phyloP scores from a whole-genome alignment of 805 yeast genomes.

The Teunomyces aglyptinius region DNA sequence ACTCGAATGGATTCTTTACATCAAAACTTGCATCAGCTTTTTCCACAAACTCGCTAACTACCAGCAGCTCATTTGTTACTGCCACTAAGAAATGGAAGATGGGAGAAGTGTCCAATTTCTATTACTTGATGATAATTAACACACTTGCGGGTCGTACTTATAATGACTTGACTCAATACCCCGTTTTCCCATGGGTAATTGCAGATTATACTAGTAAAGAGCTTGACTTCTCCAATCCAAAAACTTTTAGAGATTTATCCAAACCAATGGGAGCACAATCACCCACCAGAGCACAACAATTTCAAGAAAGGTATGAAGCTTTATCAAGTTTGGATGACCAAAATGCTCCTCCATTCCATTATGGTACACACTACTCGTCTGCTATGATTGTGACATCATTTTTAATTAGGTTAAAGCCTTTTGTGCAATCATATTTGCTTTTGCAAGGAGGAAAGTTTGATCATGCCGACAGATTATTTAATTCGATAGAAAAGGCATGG shows the following conservation, averaged over 20 bases:
- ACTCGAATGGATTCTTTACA: slow-evolving; percentile 22
- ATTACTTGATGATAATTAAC: slow-evolving; percentile 74
- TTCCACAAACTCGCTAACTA: slow-evolving; percentile 17
- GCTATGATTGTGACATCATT: slow-evolving; percentile 90
- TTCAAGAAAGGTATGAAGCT: slow-evolving; percentile 71
- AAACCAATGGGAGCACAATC: slow-evolving; percentile 94
- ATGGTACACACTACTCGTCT: slow-evolving; percentile 91
- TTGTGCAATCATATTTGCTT: slow-evolving; percentile 71
- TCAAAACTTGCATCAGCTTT: slow-evolving; percentile 14
- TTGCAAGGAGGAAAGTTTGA: slow-evolving; percentile 89
- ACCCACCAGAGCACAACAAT: slow-evolving; percentile 54
- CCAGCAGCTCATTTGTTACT: slow-evolving; percentile 29
- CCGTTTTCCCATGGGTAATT: slow-evolving; percentile 89
- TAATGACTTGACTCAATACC: slow-evolving; percentile 87
- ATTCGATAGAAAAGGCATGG: slow-evolving; percentile 79
- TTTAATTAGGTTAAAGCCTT: slow-evolving; percentile 74
- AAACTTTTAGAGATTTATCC: slow-evolving; percentile 67
- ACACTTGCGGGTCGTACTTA: slow-evolving; percentile 86
- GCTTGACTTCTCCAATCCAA: slow-evolving; percentile 63
- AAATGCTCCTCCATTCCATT: slow-evolving; percentile 74
- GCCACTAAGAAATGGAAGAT: slow-evolving; percentile 71
- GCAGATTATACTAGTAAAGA: slow-evolving; percentile 74
- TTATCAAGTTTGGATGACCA: slow-evolving; percentile 58
- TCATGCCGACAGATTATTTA: slow-evolving; percentile 80
- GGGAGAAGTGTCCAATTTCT: slow-evolving; percentile 81